Percentiles rank a stretch among this genome's conserved stretches.
Conservation (phyloP, 2,329 filamentous ascomycete genomes). For the Rutstroemia sydowiana region DNA sequence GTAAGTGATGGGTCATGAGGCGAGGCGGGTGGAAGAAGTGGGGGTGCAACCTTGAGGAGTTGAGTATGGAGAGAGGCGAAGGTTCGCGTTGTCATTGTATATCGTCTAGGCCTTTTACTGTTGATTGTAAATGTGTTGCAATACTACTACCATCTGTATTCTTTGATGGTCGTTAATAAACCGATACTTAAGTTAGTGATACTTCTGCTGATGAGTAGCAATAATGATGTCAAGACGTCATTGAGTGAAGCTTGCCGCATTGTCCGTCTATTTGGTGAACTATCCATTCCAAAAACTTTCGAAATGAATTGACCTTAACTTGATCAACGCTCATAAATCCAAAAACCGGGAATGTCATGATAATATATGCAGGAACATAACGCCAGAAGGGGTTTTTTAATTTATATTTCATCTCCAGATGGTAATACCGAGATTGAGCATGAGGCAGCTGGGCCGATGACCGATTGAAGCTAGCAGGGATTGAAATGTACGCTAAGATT, state of each 20-base stretch:
- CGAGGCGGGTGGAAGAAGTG: constrained; percentile 23
- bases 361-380: not conserved
- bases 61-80: not conserved
- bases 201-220: too few relatives aligned
- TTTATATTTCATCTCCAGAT: not conserved
- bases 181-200: not conserved
- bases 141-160: too few relatives aligned
- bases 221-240: not conserved
- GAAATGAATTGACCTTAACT: not conserved
- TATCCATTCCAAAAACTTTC: not conserved
- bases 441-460: too few relatives aligned
- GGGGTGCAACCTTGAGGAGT: constrained; percentile 12
- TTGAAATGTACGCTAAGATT: constrained; percentile 21
- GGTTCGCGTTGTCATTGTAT: constrained; percentile 1
- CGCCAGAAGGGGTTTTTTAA: not conserved
- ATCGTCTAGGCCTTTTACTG: too few relatives aligned
- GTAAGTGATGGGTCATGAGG: constrained; percentile 18
- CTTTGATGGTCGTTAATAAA: not conserved
- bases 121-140: too few relatives aligned
- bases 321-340: not conserved
- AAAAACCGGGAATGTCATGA: not conserved
- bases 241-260: too few relatives aligned
- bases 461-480: constrained; percentile 7
- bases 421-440: not conserved
- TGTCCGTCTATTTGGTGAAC: too few relatives aligned